Base-by-base conservation (phyloP, 371 early-diverging fungal genomes). In the Rhizopus delemar region DNA sequence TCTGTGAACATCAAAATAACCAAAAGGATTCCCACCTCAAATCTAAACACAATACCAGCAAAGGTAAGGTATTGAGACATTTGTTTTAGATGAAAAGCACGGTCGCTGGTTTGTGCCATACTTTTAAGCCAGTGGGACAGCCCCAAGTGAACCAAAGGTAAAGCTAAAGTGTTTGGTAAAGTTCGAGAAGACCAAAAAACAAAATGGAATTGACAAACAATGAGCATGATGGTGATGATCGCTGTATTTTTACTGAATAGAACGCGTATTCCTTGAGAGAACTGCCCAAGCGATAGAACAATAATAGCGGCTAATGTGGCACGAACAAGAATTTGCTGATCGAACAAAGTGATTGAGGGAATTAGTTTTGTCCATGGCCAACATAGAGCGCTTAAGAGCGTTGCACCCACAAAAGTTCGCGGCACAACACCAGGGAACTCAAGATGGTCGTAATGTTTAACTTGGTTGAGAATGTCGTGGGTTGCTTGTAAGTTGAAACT, bases 371-470 rank as follows among this genome's bases (percentile, higher is more conserved):
- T 45, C 6, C 51, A 16, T 8, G 63, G 63, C 53, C 54, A 56
- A 22, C 57, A 50, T 28, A 62, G n/a, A 12, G 51, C 28, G 33
- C 77, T 76, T 32, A 94, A 48, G 12, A 84, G 5, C 39, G 90
- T 62, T 3, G 96, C 85, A 12, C 94, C 95, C 32, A 93, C 54
- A 69, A 93, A 97, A 5, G 96, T 92, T 51, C 97, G 83, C 36
- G 96, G 95, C 3, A 98, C 96, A 15, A 92, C 96, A 8, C 98
- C 98, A 2, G 97, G 96, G 65, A 93, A 96, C 51, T 78, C 81
- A 29, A 90, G 57, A 70, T 93, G 95, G 68, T 94, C 95, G 65
- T 78, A 94, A 28, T 72, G 65, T 12, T 68, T 54, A 16, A 72
- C 73, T 61, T 78, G 73, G 43, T 81, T 78, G 51, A 95, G 56